Percentiles rank a stretch among this genome's conserved stretches.
Conservation (phyloP, 148 eudicot species). For the Cornus suecica region DNA sequence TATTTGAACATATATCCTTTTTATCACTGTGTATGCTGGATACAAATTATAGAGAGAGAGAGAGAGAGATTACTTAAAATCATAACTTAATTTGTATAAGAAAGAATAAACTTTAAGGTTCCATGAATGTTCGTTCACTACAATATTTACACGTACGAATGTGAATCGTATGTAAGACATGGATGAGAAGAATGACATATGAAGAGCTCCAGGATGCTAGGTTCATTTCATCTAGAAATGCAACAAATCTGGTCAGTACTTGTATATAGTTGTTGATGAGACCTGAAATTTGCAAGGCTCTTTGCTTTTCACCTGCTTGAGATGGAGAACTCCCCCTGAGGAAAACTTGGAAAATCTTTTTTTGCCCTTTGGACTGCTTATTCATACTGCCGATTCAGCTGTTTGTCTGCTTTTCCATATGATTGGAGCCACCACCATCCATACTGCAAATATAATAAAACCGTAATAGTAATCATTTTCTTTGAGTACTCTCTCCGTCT, state of each 20-base stretch:
- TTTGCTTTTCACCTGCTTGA: not conserved
- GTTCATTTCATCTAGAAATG: not conserved
- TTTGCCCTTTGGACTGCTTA: not conserved
- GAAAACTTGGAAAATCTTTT: not conserved
- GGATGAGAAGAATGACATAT: not conserved
- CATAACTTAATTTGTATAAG: not conserved
- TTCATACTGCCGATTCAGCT: slow-evolving; percentile 26
- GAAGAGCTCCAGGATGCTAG: not conserved
- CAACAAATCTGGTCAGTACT: not conserved
- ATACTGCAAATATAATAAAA: slow-evolving; percentile 75
- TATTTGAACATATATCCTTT: no score
- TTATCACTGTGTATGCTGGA: no score
- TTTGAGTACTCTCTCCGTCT: not conserved
- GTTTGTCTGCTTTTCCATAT: slow-evolving; percentile 63
- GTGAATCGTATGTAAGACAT: not conserved
- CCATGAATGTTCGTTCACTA: not conserved
- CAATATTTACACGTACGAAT: no score
- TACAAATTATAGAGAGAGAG: no score
- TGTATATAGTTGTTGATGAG: not conserved
- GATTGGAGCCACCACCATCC: slow-evolving; percentile 82
- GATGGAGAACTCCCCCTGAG: not conserved
- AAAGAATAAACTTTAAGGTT: no score
- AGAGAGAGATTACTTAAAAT: not conserved
- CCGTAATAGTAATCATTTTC: not conserved
- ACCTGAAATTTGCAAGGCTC: not conserved